Evolutionary conservation across 352 stramenopile genomes (phyloP), one percentile per base, ranked within the genome.

Genomic region (Globisporangium nunn): DNA sequence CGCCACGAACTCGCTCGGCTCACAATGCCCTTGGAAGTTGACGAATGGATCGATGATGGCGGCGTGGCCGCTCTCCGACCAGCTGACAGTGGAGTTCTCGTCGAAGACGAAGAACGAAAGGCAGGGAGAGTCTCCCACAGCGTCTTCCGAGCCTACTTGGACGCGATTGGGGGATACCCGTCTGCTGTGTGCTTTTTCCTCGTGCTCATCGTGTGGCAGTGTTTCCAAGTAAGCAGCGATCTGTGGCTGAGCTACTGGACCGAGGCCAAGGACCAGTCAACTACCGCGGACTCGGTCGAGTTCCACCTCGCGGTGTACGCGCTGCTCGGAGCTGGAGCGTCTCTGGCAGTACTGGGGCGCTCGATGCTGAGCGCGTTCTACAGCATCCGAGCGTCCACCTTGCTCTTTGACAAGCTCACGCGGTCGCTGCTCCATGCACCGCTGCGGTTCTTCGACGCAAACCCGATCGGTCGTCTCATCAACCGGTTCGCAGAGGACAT

Each of bases 371-470:
- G 47, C 0, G 50, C 66, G 7, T 41, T 60, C 11, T 56, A 65
- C 0, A 66, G 64, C 11, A 49, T 85, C 1, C 59, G 56, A 0
- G 64, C 64, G 0, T 74, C 75, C 0, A 41, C 69, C 18, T 64
- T 62, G 29, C 58, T 97, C 14, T 93, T 97, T 62, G 68, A 95
- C 48, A 53, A 73, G 17, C 72, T 97, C 53, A 90, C 85, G 7
- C 54, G 67, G 14, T 75, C 74, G n/a, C 77, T 96, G 6, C 59
- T 97, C n/a, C 41, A 67, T 29, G 87, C 89, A 7, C 86, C 88
- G 12, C 74, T 96, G 52, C 59, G 78, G 3, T 97, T 96, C 63
- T 97, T 96, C 65, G 87, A 97, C 64, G 84, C 74, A 3, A 95
- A 93, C 54, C 90, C 88, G 12, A 63, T 89, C 17, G 86, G 85